Base-by-base conservation (phyloP, 306 rosid species). In the Rosa persica region DNA sequence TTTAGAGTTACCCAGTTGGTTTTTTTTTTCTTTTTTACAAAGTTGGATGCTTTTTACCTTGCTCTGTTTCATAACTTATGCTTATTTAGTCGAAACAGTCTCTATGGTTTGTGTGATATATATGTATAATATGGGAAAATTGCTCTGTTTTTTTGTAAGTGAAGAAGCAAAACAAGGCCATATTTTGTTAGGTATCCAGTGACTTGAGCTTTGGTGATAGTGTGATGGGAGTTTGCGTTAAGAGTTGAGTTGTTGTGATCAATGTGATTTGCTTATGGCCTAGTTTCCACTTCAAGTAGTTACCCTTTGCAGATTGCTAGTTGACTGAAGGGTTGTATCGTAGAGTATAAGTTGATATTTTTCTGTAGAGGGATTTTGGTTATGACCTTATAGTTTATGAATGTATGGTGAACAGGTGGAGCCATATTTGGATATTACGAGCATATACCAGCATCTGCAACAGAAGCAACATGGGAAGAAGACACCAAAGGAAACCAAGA, bases 361-460 rank as follows among this genome's bases (percentile, higher is more conserved):
- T 54, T 27, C 0, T 7, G 5, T 25, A 8, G 57, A n/a, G 72
- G 62, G 30, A 30, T 48, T 71, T 38, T 72, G 6, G 13, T 30
- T 27, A 11, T 23, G 51, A 4, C 38, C 1, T 43, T 12, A 25
- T 42, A 46, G 8, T 7, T 22, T 2, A 49, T 20, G 52, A 46
- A 72, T 72, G 9, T 51, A 10, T 39, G 66, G 49, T 73, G 67
- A 38, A 68, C 83, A 92, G 95, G 91, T 94, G 80, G 97, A 92
- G 64, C 98, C 98, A 10, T 90, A 88, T 86, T 54, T 92, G 89
- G 97, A 94, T 86, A 89, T 94, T 76, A 83, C 83, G 61, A 86
- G 83, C 66, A 76, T 88, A 74, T 94, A 87, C 86, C 86, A 83
- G 83, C 89, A 85, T 84, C 80, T 94, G 55, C 93, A 87, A 60